These are phyloP conservation scores for Sporothrix brasiliensis DNA, from an alignment of 2,329 filamentous ascomycete genomes.

Conservation along the genomic window DNA sequence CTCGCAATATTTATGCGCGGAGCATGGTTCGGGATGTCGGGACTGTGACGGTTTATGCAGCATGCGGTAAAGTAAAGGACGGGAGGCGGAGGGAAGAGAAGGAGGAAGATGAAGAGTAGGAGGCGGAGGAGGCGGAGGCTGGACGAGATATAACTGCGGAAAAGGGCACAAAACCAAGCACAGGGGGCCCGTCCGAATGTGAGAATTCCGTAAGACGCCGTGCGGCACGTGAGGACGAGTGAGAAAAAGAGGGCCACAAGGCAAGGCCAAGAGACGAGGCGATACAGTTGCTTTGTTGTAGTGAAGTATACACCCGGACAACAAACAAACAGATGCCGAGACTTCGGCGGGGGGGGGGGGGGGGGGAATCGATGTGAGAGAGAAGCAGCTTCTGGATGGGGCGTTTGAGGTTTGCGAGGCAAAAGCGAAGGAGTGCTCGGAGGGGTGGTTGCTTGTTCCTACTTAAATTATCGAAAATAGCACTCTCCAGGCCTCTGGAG, in stretches of 20 bases:
- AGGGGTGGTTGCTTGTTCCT: slow-evolving; percentile 23
- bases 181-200: background rate
- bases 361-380: too few relatives aligned
- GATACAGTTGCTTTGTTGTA: slow-evolving; percentile 1
- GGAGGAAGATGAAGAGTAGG: background rate
- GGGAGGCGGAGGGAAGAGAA: background rate
- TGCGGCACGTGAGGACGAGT: slow-evolving; percentile 8
- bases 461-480: slow-evolving; percentile 19
- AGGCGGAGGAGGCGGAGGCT: background rate
- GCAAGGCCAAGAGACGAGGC: background rate
- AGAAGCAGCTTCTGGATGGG: background rate
- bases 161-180: background rate
- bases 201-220: slow-evolving; percentile 14
- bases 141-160: background rate
- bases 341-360: too few relatives aligned
- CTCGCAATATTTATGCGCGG: slow-evolving; percentile 23
- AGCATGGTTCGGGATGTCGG: slow-evolving; percentile 9
- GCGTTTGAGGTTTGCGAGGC: background rate
- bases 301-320: background rate
- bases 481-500: slow-evolving; percentile 2
- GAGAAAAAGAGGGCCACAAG: background rate
- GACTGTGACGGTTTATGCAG: slow-evolving; percentile 19
- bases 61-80: slow-evolving; percentile 3
- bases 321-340: background rate
- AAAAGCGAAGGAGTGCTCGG: background rate